Base-by-base conservation (phyloP, 768 basidiomycete species). In the Leucosporidium scottii region DNA sequence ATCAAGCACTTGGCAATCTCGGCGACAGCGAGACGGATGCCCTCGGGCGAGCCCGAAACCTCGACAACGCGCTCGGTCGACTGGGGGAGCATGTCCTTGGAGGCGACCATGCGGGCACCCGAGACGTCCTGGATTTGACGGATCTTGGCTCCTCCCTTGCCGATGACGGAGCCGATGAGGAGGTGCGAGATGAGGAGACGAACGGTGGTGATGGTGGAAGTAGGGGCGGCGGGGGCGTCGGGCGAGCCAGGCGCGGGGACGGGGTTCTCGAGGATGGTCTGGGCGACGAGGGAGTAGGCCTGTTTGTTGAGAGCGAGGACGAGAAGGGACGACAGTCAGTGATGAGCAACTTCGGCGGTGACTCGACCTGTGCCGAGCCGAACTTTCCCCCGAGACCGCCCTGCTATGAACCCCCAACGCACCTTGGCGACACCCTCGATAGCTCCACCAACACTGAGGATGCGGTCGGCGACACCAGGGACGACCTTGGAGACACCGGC, bases 401-500 rank as follows among this genome's bases (percentile, higher is more conserved):
- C 4, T 15, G 13, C 3, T 25, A n/a, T 5, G 10, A 27, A 36
- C 39, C 8, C 6, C 13, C 8, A 44, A 59, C 82, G 49, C 71
- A 90, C 93, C 84, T 92, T 90, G 74, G 93, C 87, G 70, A 99
- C 91, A 70, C 86, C 87, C 75, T 98, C 92, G 75, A 96, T 88
- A 55, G 88, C 84, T 65, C 96, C 96, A 68, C 86, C 87, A 79
- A 98, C 88, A 75, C 89, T 91, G 78, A 99, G 86, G 77, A 98
- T 93, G 75, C 96, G 89, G 81, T 99, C 96, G 69, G 96, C 93
- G 68, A 99, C 92, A 76, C 96, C 96, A 64, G 87, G 86, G 67
- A 94, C 92, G 83, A 97, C 94, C 79, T 96, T 98, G 84, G 89
- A 93, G 79, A 99, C 96, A 78, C 96, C 96, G 70, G 96, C 93